Percentiles rank a stretch among this genome's conserved stretches.
phyloP scores from a whole-genome alignment of 495 filamentous ascomycete genomes.

The Penicillium ucsense region DNA sequence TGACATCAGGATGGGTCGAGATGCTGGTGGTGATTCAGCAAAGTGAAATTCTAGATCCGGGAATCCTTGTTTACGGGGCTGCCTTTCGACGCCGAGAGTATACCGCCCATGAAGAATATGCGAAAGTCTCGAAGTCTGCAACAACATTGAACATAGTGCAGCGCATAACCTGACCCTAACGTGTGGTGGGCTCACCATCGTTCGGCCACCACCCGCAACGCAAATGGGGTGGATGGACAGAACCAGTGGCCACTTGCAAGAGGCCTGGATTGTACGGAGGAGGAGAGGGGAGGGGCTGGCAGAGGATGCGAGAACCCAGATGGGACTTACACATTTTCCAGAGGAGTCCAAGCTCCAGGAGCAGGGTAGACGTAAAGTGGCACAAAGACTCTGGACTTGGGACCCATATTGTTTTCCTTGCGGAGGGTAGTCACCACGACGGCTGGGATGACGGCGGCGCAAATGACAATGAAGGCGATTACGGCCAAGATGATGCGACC shows the following conservation, averaged over 20 bases:
- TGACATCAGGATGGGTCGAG: slow-evolving; percentile 29
- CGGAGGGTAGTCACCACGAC: slow-evolving; percentile 24
- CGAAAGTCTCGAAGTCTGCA: slow-evolving; percentile 1
- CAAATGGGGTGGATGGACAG: no score
- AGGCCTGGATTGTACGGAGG: slow-evolving; percentile 8
- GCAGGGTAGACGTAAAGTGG: slow-evolving; percentile 49
- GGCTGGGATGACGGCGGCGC: slow-evolving; percentile 26
- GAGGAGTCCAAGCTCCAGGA: slow-evolving; percentile 39
- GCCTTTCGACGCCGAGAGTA: no score
- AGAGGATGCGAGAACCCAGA: not conserved
- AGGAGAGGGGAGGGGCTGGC: not conserved
- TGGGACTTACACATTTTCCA: slow-evolving; percentile 36
- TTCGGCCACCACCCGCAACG: no score
- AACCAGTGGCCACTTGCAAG: not conserved
- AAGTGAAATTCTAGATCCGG: not conserved
- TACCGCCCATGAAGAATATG: no score
- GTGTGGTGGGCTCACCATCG: slow-evolving; percentile 11
- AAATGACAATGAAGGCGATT: slow-evolving; percentile 21
- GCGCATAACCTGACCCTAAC: not conserved
- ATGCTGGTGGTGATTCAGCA: slow-evolving; percentile 30
- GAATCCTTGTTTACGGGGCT: not conserved
- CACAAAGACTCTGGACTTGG: slow-evolving; percentile 38
- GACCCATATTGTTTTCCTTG: slow-evolving; percentile 32
- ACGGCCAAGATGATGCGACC: slow-evolving; percentile 19
- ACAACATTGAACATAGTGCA: slow-evolving; percentile 2